Evolutionary conservation across 257 asterid species (phyloP).

Genomic region (Solanum pimpinellifolium): DNA sequence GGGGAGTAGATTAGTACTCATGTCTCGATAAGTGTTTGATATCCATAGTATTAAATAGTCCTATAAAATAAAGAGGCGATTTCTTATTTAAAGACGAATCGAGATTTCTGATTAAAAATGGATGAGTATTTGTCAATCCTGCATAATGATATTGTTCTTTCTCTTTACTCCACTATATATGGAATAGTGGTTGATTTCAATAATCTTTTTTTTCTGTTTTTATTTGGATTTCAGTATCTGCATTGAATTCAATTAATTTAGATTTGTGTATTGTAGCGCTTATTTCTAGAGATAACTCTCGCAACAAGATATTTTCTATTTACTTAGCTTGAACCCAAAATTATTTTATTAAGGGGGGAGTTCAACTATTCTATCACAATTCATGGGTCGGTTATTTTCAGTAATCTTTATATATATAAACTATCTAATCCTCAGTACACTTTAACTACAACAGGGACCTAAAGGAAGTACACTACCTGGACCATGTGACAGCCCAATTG

Average conservation of each 20-base stretch:
- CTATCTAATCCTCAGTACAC: background rate
- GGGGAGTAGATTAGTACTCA: background rate
- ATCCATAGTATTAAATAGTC: too few relatives aligned
- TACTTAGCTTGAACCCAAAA: rapidly evolving
- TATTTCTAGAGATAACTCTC: background rate
- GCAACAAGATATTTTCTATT: background rate
- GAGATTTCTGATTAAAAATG: too few relatives aligned
- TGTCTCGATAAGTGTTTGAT: background rate
- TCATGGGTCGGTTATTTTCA: background rate
- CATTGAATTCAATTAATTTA: too few relatives aligned
- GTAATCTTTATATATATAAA: background rate
- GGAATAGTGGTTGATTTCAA: background rate
- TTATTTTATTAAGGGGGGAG: rapidly evolving
- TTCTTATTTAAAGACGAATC: too few relatives aligned
- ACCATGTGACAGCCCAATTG: conserved; percentile 62
- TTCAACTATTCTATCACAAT: background rate
- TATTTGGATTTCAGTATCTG: too few relatives aligned
- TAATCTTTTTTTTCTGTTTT: too few relatives aligned
- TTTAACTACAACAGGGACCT: conserved; percentile 18
- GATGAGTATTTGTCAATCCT: background rate
- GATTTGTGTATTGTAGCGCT: background rate
- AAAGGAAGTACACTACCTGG: conserved; percentile 27
- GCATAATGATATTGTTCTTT: too few relatives aligned
- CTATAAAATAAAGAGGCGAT: too few relatives aligned
- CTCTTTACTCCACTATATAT: background rate